Base-by-base conservation (phyloP, 768 basidiomycete genomes). In the Leucosporidium scottii region DNA sequence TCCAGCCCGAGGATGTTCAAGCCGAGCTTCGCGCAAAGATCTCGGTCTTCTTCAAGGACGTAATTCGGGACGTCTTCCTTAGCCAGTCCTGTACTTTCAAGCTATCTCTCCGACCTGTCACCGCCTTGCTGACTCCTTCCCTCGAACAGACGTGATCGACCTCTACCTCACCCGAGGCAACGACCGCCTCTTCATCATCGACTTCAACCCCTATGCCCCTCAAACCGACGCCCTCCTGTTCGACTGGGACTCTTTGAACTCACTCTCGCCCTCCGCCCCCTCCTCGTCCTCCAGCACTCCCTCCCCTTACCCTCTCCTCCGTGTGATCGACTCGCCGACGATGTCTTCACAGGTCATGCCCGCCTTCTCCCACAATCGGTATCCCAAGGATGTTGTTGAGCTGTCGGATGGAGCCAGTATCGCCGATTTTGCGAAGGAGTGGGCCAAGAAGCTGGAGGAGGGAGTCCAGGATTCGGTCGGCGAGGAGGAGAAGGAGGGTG, bases 211-310 rank as follows among this genome's bases (percentile, higher is more conserved):
- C 0, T 96, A 88, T 74, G 84, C 87, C 17, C 84, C 86, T 6
- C 85, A 84, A 48, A 96, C 94, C n/a, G 93, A 97, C 74, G 77
- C 91, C 0, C 83, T 94, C 0, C 81, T 96, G 23, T 97, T 94
- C 79, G 84, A 83, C 1, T 97, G 91, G 75, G 83, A 87, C 56
- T 88, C 91, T 31, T 84, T 97, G 0, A 78, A 79, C 75, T 34
- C 69, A 73, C n/a, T 81, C 79, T 80, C 64, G 77, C 89, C 34
- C 83, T 84, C 51, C 44, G 21, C 31, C 39, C 8, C 51, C 51
- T 20, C 62, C 12, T 27, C 27, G 36, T 25, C 39, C 3, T 18
- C 65, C 20, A 28, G 30, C 20, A 53, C 31, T 2, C 23, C 68
- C 5, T 64, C 76, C 39, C 50, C 69, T 8, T 54, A 61, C 64